These are phyloP conservation scores for Lasiodiplodia hormozganensis DNA, from an alignment of 2,329 filamentous ascomycete genomes.

Conservation along the genomic window DNA sequence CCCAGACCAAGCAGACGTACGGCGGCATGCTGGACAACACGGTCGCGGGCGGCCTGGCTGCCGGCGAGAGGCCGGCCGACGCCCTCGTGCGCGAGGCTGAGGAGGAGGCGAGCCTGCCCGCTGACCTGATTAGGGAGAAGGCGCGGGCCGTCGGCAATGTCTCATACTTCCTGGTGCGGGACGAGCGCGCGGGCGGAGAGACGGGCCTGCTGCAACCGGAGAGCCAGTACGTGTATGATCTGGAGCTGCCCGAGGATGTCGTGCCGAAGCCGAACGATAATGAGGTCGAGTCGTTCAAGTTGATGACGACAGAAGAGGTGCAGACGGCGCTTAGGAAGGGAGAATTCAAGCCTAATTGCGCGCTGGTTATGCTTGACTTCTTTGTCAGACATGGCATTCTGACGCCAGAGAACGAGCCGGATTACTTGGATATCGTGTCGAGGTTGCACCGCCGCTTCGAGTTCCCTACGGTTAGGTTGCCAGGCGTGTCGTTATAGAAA, in stretches of 20 bases:
- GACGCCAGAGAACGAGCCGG: slow-evolving; percentile 77
- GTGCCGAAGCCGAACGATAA: slow-evolving; percentile 80
- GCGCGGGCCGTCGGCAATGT: slow-evolving; percentile 71
- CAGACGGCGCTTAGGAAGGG: slow-evolving; percentile 71
- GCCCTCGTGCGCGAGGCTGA: slow-evolving; percentile 83
- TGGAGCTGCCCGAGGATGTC: slow-evolving; percentile 74
- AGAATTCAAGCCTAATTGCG: slow-evolving; percentile 93
- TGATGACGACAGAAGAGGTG: slow-evolving; percentile 80
- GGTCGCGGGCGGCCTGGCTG: slow-evolving; percentile 84
- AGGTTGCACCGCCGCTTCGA: slow-evolving; percentile 80
- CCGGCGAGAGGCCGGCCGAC: slow-evolving; percentile 80
- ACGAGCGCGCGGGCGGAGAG: slow-evolving; percentile 79
- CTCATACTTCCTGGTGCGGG: slow-evolving; percentile 84
- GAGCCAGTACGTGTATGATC: slow-evolving; percentile 88
- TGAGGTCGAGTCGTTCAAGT: slow-evolving; percentile 85
- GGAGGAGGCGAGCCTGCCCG: slow-evolving; percentile 86
- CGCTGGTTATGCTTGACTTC: slow-evolving; percentile 84
- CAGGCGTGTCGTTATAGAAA: slow-evolving; percentile 40
- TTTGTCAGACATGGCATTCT: slow-evolving; percentile 84
- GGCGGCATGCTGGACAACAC: slow-evolving; percentile 94
- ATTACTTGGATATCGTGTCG: slow-evolving; percentile 76
- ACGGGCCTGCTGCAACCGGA: slow-evolving; percentile 86
- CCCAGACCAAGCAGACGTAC: slow-evolving; percentile 83
- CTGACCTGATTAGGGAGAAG: slow-evolving; percentile 67
- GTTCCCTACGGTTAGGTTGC: slow-evolving; percentile 63